Evolutionary conservation across 1,284 basidiomycete species (phyloP).

Genomic region (Ustilago shanxiensis): DNA sequence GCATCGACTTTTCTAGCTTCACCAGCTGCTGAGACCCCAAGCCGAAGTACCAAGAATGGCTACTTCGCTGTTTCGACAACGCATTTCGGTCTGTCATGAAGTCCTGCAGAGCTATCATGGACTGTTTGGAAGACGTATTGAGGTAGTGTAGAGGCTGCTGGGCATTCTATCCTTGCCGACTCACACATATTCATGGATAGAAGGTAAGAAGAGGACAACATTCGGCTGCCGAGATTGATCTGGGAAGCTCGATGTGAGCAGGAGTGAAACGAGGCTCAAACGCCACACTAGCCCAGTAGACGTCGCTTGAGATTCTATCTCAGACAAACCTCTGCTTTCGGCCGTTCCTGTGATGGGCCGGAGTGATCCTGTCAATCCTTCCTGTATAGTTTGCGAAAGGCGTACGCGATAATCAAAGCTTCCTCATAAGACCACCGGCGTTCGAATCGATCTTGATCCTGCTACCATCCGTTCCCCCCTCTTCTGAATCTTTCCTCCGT

Average conservation of each 20-base stretch:
- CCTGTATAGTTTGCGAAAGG: neutral
- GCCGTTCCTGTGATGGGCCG: neutral
- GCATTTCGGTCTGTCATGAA: neutral
- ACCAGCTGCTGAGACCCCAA: neutral
- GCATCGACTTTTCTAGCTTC: neutral
- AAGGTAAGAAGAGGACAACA: neutral
- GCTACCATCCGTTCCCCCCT: neutral
- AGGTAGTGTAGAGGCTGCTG: neutral
- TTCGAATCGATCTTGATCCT: neutral
- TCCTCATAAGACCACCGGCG: neutral
- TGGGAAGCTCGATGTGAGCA: neutral
- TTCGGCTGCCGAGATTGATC: neutral
- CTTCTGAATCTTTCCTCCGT: neutral
- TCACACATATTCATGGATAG: neutral
- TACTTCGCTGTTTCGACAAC: neutral
- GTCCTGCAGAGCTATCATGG: neutral
- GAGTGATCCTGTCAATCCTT: neutral
- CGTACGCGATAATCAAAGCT: neutral
- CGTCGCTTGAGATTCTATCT: slow-evolving; percentile 16
- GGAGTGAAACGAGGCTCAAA: neutral
- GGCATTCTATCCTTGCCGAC: slow-evolving; percentile 20
- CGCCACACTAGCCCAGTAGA: slow-evolving; percentile 13
- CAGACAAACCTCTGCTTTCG: neutral
- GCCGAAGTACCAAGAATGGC: neutral
- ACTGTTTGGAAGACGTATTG: neutral